Conservation (phyloP, 2,329 filamentous ascomycete species). For the Alternaria sp. region DNA sequence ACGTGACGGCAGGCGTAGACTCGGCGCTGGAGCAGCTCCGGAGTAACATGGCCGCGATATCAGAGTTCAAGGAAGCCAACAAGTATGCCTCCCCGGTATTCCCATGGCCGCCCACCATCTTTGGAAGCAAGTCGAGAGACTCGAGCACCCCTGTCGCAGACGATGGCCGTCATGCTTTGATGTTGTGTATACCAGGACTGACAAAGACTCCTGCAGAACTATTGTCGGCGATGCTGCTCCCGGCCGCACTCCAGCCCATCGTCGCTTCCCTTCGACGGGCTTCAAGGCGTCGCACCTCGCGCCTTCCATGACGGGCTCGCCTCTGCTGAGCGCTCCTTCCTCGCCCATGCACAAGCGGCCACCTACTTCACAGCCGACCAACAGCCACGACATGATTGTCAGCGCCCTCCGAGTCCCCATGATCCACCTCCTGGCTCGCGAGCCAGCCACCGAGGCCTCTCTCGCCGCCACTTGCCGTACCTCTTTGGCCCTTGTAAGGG, state of each 20-base stretch:
- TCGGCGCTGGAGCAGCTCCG: conserved; percentile 67
- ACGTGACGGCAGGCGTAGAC: conserved; percentile 65
- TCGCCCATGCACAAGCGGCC: conserved; percentile 47
- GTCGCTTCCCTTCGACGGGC: conserved; percentile 49
- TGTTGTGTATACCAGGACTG: conserved; percentile 35
- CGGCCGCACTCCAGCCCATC: conserved; percentile 46
- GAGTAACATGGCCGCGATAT: conserved; percentile 66
- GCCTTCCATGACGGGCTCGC: conserved; percentile 52
- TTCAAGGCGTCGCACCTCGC: conserved; percentile 49
- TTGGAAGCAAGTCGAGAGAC: conserved; percentile 29
- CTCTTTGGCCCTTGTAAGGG: conserved; percentile 39
- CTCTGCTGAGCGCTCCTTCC: conserved; percentile 51
- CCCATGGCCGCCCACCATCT: conserved; percentile 33
- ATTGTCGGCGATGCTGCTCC: conserved; percentile 49
- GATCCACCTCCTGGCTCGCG: conserved; percentile 63
- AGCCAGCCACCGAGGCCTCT: conserved; percentile 42
- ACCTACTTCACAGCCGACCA: conserved; percentile 55
- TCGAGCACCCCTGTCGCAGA: conserved; percentile 22
- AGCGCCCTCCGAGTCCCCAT: conserved; percentile 57
- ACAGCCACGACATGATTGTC: conserved; percentile 43
- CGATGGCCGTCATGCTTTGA: conserved; percentile 17
- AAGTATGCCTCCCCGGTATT: conserved; percentile 55
- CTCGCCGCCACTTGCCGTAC: conserved; percentile 47
- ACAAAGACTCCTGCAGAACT: conserved; percentile 47
- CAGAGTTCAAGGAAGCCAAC: conserved; percentile 68